These are phyloP conservation scores for Fusarium succisae DNA, from an alignment of 2,329 filamentous ascomycete species.

Conservation along the genomic window DNA sequence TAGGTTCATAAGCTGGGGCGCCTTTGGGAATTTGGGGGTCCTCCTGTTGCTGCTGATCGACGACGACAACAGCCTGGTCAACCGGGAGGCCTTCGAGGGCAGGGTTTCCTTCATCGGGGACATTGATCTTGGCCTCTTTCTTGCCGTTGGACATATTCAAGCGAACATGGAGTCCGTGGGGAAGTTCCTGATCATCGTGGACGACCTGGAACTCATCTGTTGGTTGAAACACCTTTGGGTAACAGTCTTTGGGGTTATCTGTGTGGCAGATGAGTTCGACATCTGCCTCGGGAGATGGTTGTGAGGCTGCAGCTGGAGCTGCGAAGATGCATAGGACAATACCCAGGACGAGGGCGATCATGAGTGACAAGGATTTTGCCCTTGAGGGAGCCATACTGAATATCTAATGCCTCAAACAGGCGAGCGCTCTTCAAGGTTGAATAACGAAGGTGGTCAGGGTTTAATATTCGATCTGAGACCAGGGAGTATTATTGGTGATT, in stretches of 20 bases:
- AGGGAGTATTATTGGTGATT: conserved; percentile 7
- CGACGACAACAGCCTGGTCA: conserved; percentile 62
- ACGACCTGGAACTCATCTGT: conserved; percentile 72
- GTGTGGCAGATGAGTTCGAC: conserved; percentile 73
- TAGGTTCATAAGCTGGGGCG: conserved; percentile 65
- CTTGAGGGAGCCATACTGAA: conserved; percentile 40
- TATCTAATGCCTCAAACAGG: neutral
- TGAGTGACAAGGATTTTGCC: conserved; percentile 28
- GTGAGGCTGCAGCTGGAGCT: conserved; percentile 43
- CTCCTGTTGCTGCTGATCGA: conserved; percentile 57
- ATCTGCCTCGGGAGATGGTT: conserved; percentile 49
- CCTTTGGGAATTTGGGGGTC: conserved; percentile 54
- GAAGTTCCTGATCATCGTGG: conserved; percentile 71
- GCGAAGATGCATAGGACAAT: conserved; percentile 43
- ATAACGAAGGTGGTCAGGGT: neutral
- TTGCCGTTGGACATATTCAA: conserved; percentile 70
- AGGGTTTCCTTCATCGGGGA: conserved; percentile 61
- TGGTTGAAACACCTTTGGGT: conserved; percentile 70
- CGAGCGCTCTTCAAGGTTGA: neutral
- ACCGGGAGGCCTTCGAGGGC: conserved; percentile 61
- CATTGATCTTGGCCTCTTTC: conserved; percentile 73
- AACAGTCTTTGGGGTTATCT: conserved; percentile 68
- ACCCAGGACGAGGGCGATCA: conserved; percentile 40
- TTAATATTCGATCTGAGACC: neutral
- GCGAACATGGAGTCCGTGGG: conserved; percentile 71